These are phyloP conservation scores for Candida frijolesensis DNA, from an alignment of 1,139 yeast genomes.

Conservation along the genomic window DNA sequence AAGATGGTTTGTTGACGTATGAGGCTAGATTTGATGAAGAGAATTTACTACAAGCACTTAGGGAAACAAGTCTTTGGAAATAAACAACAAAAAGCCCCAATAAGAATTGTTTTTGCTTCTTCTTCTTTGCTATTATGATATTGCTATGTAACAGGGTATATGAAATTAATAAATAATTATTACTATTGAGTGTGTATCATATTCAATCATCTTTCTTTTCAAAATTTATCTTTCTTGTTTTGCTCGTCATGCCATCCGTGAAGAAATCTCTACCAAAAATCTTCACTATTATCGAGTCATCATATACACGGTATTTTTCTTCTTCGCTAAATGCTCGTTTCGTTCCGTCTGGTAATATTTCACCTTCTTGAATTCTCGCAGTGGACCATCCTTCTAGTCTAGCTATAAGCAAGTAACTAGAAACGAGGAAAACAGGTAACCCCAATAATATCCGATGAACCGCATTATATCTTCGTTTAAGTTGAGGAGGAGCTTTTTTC, in stretches of 20 bases:
- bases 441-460: constrained; percentile 42
- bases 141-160: constrained; percentile 3
- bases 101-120: not conserved
- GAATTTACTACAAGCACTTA: constrained; percentile 32
- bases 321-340: constrained; percentile 40
- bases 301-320: constrained; percentile 46
- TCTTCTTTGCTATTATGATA: too few relatives aligned
- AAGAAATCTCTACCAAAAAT: constrained; percentile 48
- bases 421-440: constrained; percentile 34
- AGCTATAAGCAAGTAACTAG: too few relatives aligned
- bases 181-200: not conserved
- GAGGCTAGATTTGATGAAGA: constrained; percentile 40
- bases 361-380: constrained; percentile 47
- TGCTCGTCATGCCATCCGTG: constrained; percentile 50
- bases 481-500: constrained; percentile 46
- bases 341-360: constrained; percentile 34
- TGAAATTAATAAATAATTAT: constrained; percentile 5
- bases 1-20: constrained; percentile 25
- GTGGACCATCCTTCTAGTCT: constrained; percentile 46
- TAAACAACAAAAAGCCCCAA: constrained; percentile 9
- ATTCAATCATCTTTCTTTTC: constrained; percentile 7
- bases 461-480: constrained; percentile 42
- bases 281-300: constrained; percentile 38
- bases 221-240: constrained; percentile 30
- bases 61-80: constrained; percentile 30